Base-by-base conservation (phyloP, 805 yeast species). In the Nematodospora valgi region DNA sequence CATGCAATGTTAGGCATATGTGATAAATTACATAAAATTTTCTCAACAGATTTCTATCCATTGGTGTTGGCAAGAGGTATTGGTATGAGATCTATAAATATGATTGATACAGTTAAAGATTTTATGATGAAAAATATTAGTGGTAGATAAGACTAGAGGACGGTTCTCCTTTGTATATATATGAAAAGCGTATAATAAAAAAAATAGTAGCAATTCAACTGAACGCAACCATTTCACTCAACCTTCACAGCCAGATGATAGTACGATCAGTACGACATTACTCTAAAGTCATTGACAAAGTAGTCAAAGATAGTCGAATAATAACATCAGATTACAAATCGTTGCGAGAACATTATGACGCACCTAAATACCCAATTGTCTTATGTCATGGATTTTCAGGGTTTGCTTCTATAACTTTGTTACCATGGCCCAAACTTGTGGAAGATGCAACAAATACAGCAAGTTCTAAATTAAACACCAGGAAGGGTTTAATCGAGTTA, bases 341-440 rank as follows among this genome's bases (percentile, higher is more conserved):
- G n/a, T 18, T 34, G 6, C 46, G 61, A 41, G 59, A 67, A 6
- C 43, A 62, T 20, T 82, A 80, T 49, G 49, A 56, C 9, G 70
- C 82, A 4, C 88, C 94, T 0, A 74, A 74, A 45, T 64, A 71
- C 48, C 95, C 96, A 0, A 75, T 87, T 1, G 82, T 87, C 0
- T 57, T 87, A 18, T 87, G 95, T 48, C 96, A 87, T 62, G 96
- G 96, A 0, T 70, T 87, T 16, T 77, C 86, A 0, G 96, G 96
- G 1, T 87, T 86, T 47, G 94, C 85, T 47, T 68, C 54, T 33
- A 38, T 66, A 27, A 38, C 48, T 2, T 39, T 59, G 26, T 17
- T 54, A 11, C 55, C 54, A 5, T 39, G 44, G 24, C 48, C 40
- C 9, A 23, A 32, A 21, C 25, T 38, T 12, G 32, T 22, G 11